phyloP scores from a whole-genome alignment of 2,329 filamentous ascomycete species.

The Helotiales sp. region DNA sequence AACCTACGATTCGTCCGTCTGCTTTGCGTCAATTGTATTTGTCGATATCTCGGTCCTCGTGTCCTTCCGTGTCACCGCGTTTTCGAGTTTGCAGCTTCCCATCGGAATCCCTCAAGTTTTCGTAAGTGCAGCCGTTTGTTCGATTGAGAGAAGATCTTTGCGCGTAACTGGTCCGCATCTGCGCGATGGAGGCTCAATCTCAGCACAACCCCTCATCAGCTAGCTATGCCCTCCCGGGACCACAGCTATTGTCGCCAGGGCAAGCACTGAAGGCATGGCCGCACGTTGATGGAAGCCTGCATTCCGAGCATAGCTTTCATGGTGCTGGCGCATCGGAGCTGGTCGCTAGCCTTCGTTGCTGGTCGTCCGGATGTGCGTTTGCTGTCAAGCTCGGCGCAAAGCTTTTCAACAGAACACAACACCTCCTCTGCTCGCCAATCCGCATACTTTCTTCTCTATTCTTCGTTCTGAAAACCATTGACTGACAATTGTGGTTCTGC shows the following conservation, averaged over 20 bases:
- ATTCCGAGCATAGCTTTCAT: slow-evolving; percentile 18
- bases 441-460: slow-evolving; percentile 5
- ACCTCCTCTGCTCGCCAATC: slow-evolving; percentile 6
- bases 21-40: slow-evolving; percentile 37
- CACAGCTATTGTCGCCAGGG: slow-evolving; percentile 10
- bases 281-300: slow-evolving; percentile 24
- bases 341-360: slow-evolving; percentile 21
- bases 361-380: slow-evolving; percentile 25
- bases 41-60: slow-evolving; percentile 36
- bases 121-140: slow-evolving; percentile 28
- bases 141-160: slow-evolving; percentile 34
- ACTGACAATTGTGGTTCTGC: slow-evolving; percentile 26
- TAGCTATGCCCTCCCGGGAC: slow-evolving; percentile 9
- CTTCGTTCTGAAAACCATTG: slow-evolving; percentile 16
- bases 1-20: slow-evolving; percentile 27
- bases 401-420: slow-evolving; percentile 13
- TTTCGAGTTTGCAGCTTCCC: slow-evolving; percentile 36
- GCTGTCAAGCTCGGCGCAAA: slow-evolving; percentile 31
- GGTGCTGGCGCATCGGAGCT: slow-evolving; percentile 30
- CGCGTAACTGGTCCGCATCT: slow-evolving; percentile 29
- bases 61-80: slow-evolving; percentile 38
- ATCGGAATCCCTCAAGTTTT: slow-evolving; percentile 29
- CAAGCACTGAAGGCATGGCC: slow-evolving; percentile 14
- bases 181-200: slow-evolving; percentile 29
- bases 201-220: slow-evolving; percentile 26